These are phyloP conservation scores for Leptographium lundbergii DNA, from an alignment of 2,329 filamentous ascomycete genomes.

Conservation along the genomic window DNA sequence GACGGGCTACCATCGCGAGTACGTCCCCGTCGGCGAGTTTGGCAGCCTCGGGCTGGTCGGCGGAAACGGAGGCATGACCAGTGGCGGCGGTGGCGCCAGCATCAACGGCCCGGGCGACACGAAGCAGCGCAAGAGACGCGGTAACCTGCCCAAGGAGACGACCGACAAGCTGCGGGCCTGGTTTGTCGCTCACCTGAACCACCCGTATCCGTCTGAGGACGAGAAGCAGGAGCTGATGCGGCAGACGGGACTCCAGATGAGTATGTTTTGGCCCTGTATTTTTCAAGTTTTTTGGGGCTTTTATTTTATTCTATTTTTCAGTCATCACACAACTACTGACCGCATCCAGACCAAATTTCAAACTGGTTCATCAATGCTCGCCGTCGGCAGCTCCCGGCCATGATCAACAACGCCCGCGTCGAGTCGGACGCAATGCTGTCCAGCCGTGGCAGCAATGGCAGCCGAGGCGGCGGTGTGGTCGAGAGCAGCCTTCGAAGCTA, in stretches of 20 bases:
- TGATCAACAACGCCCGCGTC: conserved; percentile 43
- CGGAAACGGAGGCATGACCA: neutral
- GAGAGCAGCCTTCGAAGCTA: neutral
- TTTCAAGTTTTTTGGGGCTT: conserved; percentile 4
- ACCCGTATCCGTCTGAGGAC: conserved; percentile 79
- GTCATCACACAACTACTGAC: neutral
- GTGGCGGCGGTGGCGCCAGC: conserved; percentile 10
- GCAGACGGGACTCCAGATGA: conserved; percentile 66
- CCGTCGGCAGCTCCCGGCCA: conserved; percentile 48
- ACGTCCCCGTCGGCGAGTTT: conserved; percentile 28
- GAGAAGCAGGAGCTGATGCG: conserved; percentile 74
- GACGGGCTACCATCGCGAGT: conserved; percentile 26
- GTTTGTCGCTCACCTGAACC: conserved; percentile 65
- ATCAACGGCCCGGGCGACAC: conserved; percentile 27
- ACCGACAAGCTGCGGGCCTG: conserved; percentile 71
- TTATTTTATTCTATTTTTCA: no score
- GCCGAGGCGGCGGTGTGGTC: neutral
- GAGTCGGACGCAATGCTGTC: conserved; percentile 35
- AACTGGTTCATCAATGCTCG: conserved; percentile 76
- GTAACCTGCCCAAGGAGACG: conserved; percentile 82
- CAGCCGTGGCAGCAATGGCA: conserved; percentile 18
- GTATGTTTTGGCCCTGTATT: conserved; percentile 39
- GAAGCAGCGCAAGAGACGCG: conserved; percentile 53
- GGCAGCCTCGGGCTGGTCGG: conserved; percentile 6
- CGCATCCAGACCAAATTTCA: conserved; percentile 50